Evolutionary conservation across 1,139 yeast species (phyloP), one percentile per base, ranked within the genome.

Genomic region (Yamadazyma aaseri): DNA sequence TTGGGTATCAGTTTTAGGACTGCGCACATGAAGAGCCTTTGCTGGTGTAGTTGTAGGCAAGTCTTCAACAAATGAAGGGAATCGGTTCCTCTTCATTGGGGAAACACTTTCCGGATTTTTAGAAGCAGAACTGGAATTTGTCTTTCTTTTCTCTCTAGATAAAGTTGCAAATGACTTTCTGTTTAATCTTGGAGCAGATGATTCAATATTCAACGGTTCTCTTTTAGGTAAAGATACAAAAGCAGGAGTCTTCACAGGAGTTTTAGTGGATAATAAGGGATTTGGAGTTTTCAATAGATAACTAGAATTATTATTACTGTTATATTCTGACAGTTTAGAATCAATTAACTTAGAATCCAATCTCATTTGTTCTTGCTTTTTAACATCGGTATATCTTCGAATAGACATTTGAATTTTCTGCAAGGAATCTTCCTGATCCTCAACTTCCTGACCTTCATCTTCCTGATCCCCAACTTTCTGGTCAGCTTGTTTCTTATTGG

Each of bases 181-280:
- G 25, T 35, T 35, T 6, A 35, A 22, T 17, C 32, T 39, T 10
- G 44, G 32, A 8, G 38, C 40, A 17, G 56, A 41, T 3, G 63
- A 52, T 21, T 49, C 51, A 5, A 57, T 54, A 4, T 59, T 51
- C 21, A 67, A 55, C 1, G 73, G 73, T 31, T 64, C 71, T 26
- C 69, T 49, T 5, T 66, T 52, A 1, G 73, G 73, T n/a, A 67
- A 42, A 0, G 71, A 54, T 1, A 62, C 67, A 44, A 63, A 67
- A 2, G 58, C 53, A 1, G 71, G 62, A 17, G 63, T 56, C 28
- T 68, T 46, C 31, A 29, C n/a, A 8, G 32, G 32, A 4, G 32
- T 29, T 23, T 24, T 25, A 10, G 29, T 17, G 15, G 33, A 9
- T 15, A 29, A 13, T n/a, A 18, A 9, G 6, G 26, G 31, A 20